Base-by-base conservation (phyloP, 2,329 filamentous ascomycete species). In the Metarhizium humberi region DNA sequence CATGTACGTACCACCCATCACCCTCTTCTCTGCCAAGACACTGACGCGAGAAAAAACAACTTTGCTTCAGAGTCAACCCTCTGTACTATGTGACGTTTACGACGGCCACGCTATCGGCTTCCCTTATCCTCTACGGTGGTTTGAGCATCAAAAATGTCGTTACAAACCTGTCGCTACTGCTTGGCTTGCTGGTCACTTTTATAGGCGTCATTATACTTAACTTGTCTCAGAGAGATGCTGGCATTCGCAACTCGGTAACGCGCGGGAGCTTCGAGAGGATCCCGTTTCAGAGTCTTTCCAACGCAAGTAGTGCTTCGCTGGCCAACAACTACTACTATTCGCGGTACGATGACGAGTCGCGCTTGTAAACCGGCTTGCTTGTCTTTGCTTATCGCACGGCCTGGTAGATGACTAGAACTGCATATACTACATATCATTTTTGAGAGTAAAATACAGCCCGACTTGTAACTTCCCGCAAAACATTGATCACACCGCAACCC, bases 51-150 rank as follows among this genome's bases (percentile, higher is more conserved):
- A 43, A 66, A 16, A 14, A 3, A 56, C 20, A n/a, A 36, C 34
- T 36, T 36, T 36, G 7, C n/a, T 4, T 11, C 64, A 95, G 90
- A 67, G 92, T 96, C 55, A 96, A 96, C 68, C 92, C 92, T 7
- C 81, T 96, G 34, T 97, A 97, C 78, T 97, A 96, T 71, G 92
- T 97, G 53, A 95, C 90, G 3, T 97, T 97, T 70, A 96, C 92
- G 2, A 96, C 92, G 1, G 91, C 88, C 59, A 96, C 92, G 7
- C 84, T 97, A 43, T 87, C 89, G 70, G 92, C 92, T 55, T 96
- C 92, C 2, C 96, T 96, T 70, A 95, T 96, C 66, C 86, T 97
- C 53, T 96, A 96, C 76, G 85, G 85, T 63, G 92, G 92, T 56
- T 96, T 96, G 79, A 96, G 96, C 72, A 96, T 92, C 4, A 89